Evolutionary conservation across 768 basidiomycete genomes (phyloP), one percentile per base, ranked within the genome.

Genomic region (Tephrocybe sp.): DNA sequence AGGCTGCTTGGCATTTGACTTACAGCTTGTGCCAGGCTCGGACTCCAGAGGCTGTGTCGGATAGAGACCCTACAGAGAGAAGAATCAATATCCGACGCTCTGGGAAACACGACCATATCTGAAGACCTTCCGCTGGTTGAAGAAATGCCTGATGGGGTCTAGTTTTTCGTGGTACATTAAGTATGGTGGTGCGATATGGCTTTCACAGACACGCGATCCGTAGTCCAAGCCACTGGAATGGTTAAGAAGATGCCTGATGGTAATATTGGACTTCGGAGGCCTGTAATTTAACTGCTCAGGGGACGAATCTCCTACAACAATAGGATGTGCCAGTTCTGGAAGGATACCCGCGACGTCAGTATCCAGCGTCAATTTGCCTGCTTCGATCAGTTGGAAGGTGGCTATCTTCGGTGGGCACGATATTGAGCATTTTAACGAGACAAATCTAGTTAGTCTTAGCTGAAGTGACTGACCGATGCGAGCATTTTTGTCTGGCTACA

Each of bases 381-480:
- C 57, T 47, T 71, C 70, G 18, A 71, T 60, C 7, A 73, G 65
- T 36, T 71, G 69, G 22, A 71, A 49, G 7, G 57, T 47, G 2
- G 69, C 67, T n/a, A 71, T 53, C 71, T 69, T n/a, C n/a, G n/a
- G n/a, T n/a, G n/a, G n/a, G n/a, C n/a, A n/a, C n/a, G n/a, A n/a
- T n/a, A n/a, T n/a, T n/a, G n/a, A n/a, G n/a, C n/a, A n/a, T n/a
- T n/a, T n/a, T n/a, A n/a, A n/a, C n/a, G n/a, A n/a, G n/a, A n/a
- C n/a, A n/a, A n/a, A n/a, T n/a, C n/a, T n/a, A n/a, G n/a, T n/a
- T n/a, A n/a, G n/a, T n/a, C n/a, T n/a, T n/a, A n/a, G n/a, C n/a
- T n/a, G n/a, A n/a, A n/a, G n/a, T n/a, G n/a, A n/a, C n/a, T n/a
- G n/a, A n/a, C n/a, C n/a, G n/a, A n/a, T n/a, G n/a, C n/a, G n/a